Conservation (phyloP, 345 rosid genomes). For the Microthlaspi erraticum region DNA sequence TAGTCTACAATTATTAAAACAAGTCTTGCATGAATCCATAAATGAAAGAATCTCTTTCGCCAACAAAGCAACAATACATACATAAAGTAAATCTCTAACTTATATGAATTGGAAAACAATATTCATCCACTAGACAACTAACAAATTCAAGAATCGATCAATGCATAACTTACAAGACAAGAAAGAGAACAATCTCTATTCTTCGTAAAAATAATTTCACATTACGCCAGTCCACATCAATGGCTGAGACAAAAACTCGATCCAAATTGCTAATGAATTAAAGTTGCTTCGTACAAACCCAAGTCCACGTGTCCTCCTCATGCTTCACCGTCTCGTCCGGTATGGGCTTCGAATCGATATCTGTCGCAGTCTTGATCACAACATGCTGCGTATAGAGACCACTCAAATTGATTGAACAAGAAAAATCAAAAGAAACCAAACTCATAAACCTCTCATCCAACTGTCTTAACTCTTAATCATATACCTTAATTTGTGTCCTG, state of each 20-base stretch:
- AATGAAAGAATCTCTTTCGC: conserved; percentile 23
- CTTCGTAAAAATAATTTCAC: conserved; percentile 21
- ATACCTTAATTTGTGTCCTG: conserved; percentile 90
- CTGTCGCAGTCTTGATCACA: conserved; percentile 31
- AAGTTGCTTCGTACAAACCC: conserved; percentile 21
- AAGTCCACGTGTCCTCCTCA: conserved; percentile 32
- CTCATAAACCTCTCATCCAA: neutral
- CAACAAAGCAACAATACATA: conserved; percentile 14
- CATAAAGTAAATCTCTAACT: conserved; percentile 37
- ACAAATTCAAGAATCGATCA: conserved; percentile 11
- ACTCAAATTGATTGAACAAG: conserved; percentile 17
- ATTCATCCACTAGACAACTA: conserved; percentile 8
- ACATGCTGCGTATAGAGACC: conserved; percentile 41
- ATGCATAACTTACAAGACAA: conserved; percentile 29
- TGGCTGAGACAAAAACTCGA: conserved; percentile 28
- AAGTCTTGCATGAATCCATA: conserved; percentile 22
- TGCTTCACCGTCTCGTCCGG: conserved; percentile 30
- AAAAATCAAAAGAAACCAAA: conserved; percentile 26
- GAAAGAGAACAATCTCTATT: conserved; percentile 21
- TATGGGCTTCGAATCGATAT: conserved; percentile 21
- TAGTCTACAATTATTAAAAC: conserved; percentile 34
- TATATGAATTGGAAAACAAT: neutral
- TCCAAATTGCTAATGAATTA: conserved; percentile 14
- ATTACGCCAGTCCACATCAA: conserved; percentile 17
- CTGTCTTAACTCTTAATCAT: conserved; percentile 2